Percentiles rank a stretch among this genome's conserved stretches.
These are phyloP conservation scores for Fagopyrum tataricum DNA, from an alignment of 148 eudicot genomes.

Conservation along the genomic window DNA sequence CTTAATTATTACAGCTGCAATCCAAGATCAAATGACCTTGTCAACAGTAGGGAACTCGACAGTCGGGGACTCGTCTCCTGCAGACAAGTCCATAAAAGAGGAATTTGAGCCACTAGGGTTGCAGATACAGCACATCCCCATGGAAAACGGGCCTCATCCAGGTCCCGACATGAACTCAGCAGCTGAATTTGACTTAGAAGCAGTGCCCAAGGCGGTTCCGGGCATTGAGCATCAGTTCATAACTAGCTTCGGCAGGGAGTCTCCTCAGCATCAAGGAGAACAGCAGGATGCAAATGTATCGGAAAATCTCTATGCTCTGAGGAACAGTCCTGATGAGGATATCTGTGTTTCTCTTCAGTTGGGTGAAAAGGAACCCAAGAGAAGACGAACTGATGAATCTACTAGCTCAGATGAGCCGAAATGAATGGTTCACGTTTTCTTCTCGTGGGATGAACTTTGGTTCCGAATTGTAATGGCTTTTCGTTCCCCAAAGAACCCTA, in stretches of 20 bases:
- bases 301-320: slow-evolving; percentile 69
- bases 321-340: slow-evolving; percentile 66
- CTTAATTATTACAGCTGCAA: neutral
- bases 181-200: slow-evolving; percentile 50
- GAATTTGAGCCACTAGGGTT: slow-evolving; percentile 64
- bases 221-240: slow-evolving; percentile 89
- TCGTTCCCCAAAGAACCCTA: neutral
- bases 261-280: slow-evolving; percentile 39
- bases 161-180: slow-evolving; percentile 75
- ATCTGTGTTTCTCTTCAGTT: slow-evolving; percentile 63
- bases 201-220: slow-evolving; percentile 36
- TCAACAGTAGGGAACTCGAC: slow-evolving; percentile 49
- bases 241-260: slow-evolving; percentile 50
- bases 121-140: slow-evolving; percentile 64
- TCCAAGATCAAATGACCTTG: slow-evolving; percentile 25
- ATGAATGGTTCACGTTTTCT: slow-evolving; percentile 11
- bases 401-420: slow-evolving; percentile 41
- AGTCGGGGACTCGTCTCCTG: slow-evolving; percentile 84
- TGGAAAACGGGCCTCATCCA: slow-evolving; percentile 40
- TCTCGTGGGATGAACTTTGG: neutral
- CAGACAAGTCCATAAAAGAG: slow-evolving; percentile 51
- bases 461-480: neutral
- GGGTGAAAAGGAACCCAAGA: slow-evolving; percentile 88
- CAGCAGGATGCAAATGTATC: slow-evolving; percentile 36
- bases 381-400: slow-evolving; percentile 67